Base-by-base conservation (phyloP, 2,329 filamentous ascomycete genomes). In the Aschersonia sp. region DNA sequence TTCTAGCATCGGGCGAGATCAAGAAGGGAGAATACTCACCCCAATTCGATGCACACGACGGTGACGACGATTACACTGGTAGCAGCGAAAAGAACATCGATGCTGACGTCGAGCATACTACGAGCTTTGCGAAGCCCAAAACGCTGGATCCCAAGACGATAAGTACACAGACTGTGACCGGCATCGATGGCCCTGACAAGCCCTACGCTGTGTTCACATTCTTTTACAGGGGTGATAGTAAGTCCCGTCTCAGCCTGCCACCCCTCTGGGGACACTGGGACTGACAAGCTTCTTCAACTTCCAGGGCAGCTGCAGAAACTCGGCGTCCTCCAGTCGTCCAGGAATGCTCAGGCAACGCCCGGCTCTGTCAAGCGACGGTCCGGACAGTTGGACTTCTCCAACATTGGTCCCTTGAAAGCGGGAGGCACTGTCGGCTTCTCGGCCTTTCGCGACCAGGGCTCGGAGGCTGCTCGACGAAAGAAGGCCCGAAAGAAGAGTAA, bases 101-200 rank as follows among this genome's bases (percentile, higher is more conserved):
- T 56, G 84, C 80, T 41, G 87, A 95, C 58, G 78, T 95, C 48
- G 92, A 97, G 66, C 92, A 98, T 62, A 97, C 92, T 2, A 97
- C 92, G 6, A 95, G 89, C 61, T 97, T 97, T 65, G 90, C 90
- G 8, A 94, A 95, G 67, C 90, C 89, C 11, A 97, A 95, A 73
- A 84, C 87, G 1, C 73, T 95, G 47, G 94, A 97, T 67, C 90
- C 90, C 0, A 95, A 95, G 68, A 88, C 87, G 2, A 98, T 98
- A 60, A 97, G 89, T 60, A 98, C 92, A 3, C 92, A 98, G 67
- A 98, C 92, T 0, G 92, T 98, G n/a, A 97, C 92, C 7, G 92
- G 90, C 14, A 94, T 97, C 52, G 92, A 98, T 63, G 87, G 88
- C 0, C 88, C 89, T 22, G 90, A 97, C 52, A 92, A 90, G 66